Conservation (phyloP, 2,329 filamentous ascomycete species). For the Neodidymelliopsis sp. region DNA sequence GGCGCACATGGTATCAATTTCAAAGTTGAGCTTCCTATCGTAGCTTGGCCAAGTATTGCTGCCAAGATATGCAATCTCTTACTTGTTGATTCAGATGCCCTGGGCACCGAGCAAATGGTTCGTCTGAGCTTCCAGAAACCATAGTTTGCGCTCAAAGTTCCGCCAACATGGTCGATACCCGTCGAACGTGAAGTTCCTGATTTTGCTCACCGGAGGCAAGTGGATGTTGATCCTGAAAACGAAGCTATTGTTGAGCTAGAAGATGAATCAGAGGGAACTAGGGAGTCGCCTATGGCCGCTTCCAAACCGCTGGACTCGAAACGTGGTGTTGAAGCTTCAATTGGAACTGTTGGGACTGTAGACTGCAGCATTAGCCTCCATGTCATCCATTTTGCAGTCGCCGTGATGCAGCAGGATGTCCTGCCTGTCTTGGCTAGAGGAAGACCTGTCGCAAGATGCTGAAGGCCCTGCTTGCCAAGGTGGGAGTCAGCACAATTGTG, state of each 20-base stretch:
- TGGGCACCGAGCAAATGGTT: not conserved
- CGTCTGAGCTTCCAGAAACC: not conserved
- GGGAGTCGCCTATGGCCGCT: not conserved
- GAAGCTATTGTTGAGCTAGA: constrained; percentile 1
- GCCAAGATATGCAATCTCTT: not conserved
- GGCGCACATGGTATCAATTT: not conserved
- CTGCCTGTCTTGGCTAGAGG: not conserved
- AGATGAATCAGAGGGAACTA: not conserved
- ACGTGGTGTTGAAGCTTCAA: not conserved
- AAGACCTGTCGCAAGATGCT: constrained; percentile 1
- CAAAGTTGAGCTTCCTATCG: not conserved
- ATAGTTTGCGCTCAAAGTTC: not conserved
- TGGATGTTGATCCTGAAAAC: not conserved
- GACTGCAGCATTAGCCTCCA: constrained; percentile 8
- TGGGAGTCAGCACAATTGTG: not conserved
- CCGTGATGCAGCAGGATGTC: not conserved
- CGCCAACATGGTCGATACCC: not conserved
- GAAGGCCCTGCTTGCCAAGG: constrained; percentile 8
- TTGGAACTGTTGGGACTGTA: constrained; percentile 12
- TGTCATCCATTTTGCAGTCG: not conserved
- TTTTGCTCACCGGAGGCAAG: constrained; percentile 6
- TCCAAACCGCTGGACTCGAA: not conserved
- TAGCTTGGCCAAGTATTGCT: not conserved
- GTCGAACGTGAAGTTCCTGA: not conserved
- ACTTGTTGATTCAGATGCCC: not conserved